Percentiles rank a stretch among this genome's conserved stretches.
Conservation (phyloP, 805 yeast genomes). For the Blastobotrys muscicola region DNA sequence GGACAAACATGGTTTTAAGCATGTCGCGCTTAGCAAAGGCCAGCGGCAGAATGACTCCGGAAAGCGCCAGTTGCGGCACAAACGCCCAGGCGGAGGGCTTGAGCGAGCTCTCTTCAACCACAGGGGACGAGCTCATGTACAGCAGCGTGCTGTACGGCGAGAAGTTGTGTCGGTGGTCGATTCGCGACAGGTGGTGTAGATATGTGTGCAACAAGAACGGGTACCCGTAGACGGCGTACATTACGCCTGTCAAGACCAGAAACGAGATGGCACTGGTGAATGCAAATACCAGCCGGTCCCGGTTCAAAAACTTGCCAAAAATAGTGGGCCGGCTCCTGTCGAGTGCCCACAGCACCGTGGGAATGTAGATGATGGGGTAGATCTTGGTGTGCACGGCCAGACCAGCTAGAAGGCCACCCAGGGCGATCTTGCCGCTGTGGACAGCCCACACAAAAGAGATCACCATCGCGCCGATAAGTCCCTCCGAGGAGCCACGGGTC, state of each 20-base stretch:
- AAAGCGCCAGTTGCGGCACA: slow-evolving; percentile 65
- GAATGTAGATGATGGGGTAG: slow-evolving; percentile 83
- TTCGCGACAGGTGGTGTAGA: slow-evolving; percentile 68
- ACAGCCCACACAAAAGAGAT: slow-evolving; percentile 43
- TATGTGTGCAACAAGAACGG: slow-evolving; percentile 73
- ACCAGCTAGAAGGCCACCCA: slow-evolving; percentile 48
- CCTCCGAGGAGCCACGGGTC: slow-evolving; percentile 90
- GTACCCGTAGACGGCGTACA: slow-evolving; percentile 63
- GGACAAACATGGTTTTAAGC: slow-evolving; percentile 54
- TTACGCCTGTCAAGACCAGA: slow-evolving; percentile 37
- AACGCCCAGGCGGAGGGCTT: slow-evolving; percentile 57
- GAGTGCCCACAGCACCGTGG: slow-evolving; percentile 50
- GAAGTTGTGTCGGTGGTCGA: slow-evolving; percentile 94
- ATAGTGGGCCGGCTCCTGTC: slow-evolving; percentile 13
- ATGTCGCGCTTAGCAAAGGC: slow-evolving; percentile 35
- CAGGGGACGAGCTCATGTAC: slow-evolving; percentile 29
- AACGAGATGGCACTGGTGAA: slow-evolving; percentile 37
- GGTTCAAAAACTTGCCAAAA: slow-evolving; percentile 29
- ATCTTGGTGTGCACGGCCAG: slow-evolving; percentile 80
- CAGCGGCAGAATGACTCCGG: slow-evolving; percentile 51
- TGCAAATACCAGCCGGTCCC: slow-evolving; percentile 34
- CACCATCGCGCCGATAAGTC: slow-evolving; percentile 70
- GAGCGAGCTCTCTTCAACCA: slow-evolving; percentile 47
- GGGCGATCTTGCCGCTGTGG: slow-evolving; percentile 31
- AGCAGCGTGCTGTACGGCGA: slow-evolving; percentile 73